These are phyloP conservation scores for Skeletonema costatum DNA, from an alignment of 108 stramenopile species.

Conservation along the genomic window DNA sequence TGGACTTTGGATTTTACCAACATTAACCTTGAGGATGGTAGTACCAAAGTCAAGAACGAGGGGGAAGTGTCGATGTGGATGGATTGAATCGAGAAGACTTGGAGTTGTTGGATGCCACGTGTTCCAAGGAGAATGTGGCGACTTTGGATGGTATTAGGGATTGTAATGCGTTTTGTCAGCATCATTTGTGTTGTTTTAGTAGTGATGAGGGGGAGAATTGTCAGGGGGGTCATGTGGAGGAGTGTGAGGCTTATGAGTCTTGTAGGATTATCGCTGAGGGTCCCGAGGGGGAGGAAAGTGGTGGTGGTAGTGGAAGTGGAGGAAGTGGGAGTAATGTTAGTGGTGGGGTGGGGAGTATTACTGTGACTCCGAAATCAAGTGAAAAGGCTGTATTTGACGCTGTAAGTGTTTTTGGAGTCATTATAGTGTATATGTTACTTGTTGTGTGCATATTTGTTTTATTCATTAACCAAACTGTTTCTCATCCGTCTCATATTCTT, in stretches of 20 bases:
- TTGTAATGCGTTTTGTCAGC: constrained; percentile 39
- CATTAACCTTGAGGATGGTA: neutral
- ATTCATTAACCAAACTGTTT: too few species aligned
- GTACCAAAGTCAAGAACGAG: neutral
- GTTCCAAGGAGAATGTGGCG: constrained; percentile 15
- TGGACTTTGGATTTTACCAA: constrained; percentile 32
- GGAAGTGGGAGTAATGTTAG: neutral
- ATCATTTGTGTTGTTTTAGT: constrained; percentile 43
- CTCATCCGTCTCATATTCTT: too few species aligned
- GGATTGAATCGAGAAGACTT: constrained; percentile 16
- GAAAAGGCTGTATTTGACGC: neutral
- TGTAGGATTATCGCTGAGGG: constrained; percentile 23
- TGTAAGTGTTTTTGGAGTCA: too few species aligned
- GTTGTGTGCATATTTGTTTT: too few species aligned
- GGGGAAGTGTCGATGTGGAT: neutral
- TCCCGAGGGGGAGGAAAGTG: neutral
- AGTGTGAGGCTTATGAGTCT: constrained; percentile 23
- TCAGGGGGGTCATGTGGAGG: neutral
- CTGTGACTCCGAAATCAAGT: neutral
- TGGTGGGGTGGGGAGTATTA: neutral
- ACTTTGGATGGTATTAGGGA: constrained; percentile 32
- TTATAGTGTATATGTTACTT: too few species aligned
- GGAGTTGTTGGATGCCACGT: constrained; percentile 11
- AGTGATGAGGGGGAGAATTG: constrained; percentile 7
- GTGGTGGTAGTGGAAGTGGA: neutral